These are phyloP conservation scores for Trypanosoma theileri DNA, from an alignment of 208 protist species.

Conservation along the genomic window DNA sequence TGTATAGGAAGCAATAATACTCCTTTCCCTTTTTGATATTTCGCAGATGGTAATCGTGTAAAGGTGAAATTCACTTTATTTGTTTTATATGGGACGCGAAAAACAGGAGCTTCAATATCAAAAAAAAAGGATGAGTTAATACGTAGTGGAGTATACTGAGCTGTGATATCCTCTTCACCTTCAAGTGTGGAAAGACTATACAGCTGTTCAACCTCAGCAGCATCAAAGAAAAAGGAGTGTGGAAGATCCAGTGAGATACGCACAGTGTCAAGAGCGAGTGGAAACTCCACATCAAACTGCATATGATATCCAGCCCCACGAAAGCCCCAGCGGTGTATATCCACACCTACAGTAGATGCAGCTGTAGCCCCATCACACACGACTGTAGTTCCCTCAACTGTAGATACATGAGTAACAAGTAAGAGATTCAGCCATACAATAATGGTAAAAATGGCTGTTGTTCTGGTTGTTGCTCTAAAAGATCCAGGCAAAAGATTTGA, in stretches of 20 bases:
- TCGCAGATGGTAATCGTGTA: not conserved
- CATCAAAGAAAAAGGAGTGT: constrained; percentile 73
- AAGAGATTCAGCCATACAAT: not conserved
- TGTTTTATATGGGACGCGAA: constrained; percentile 53
- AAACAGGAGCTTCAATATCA: constrained; percentile 83
- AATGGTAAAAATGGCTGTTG: not conserved
- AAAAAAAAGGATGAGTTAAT: constrained; percentile 53
- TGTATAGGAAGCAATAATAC: constrained; percentile 76
- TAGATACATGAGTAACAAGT: not conserved
- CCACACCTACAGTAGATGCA: not conserved
- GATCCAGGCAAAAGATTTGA: too few relatives aligned
- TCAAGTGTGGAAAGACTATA: constrained; percentile 32
- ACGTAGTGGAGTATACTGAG: constrained; percentile 31
- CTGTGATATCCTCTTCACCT: constrained; percentile 33
- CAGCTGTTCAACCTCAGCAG: constrained; percentile 60
- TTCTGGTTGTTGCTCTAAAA: not conserved
- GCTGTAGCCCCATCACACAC: not conserved
- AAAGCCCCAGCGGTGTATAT: constrained; percentile 35
- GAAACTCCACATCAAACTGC: constrained; percentile 69
- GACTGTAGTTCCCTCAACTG: not conserved
- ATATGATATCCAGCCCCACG: constrained; percentile 76
- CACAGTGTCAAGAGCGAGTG: constrained; percentile 24
- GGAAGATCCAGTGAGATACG: constrained; percentile 47
- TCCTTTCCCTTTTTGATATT: not conserved
- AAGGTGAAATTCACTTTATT: constrained; percentile 46